Evolutionary conservation across 768 basidiomycete species (phyloP).

Genomic region (Trametes sanguinea): DNA sequence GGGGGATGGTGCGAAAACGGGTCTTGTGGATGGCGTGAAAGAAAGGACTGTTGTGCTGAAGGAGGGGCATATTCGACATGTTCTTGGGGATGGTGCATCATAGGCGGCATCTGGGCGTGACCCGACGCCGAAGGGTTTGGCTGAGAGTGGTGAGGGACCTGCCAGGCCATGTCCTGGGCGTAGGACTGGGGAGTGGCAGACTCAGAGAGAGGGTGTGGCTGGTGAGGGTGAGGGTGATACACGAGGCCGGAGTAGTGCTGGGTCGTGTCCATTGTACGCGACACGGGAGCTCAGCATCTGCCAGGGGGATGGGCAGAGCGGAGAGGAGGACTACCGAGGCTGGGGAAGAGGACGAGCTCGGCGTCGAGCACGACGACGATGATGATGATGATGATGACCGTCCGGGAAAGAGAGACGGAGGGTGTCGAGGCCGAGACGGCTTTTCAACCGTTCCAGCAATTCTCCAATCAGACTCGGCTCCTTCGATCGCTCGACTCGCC

Average conservation of each 20-base stretch:
- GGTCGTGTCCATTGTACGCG: constrained; percentile 25
- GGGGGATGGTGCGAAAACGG: constrained; percentile 16
- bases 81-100: constrained; percentile 22
- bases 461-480: constrained; percentile 26
- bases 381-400: constrained; percentile 14
- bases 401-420: constrained; percentile 20
- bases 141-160: constrained; percentile 23
- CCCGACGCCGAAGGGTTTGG: constrained; percentile 21
- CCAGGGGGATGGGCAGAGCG: background rate
- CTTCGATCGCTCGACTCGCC: constrained; percentile 13
- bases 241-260: constrained; percentile 28
- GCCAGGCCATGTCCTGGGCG: constrained; percentile 29
- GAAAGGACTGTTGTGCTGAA: constrained; percentile 24
- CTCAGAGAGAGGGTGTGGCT: constrained; percentile 24
- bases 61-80: constrained; percentile 27
- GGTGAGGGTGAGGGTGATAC: constrained; percentile 24
- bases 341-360: constrained; percentile 5
- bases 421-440: constrained; percentile 14
- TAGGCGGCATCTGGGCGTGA: constrained; percentile 27
- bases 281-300: constrained; percentile 21
- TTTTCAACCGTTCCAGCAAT: constrained; percentile 24
- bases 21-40: constrained; percentile 12
- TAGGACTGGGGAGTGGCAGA: constrained; percentile 21
- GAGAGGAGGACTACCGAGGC: background rate
- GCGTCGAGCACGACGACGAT: constrained; percentile 5